A percentile compares a stretch with the other conserved stretches of the same genome.
phyloP scores from a whole-genome alignment of 257 asterid genomes.

The Penstemon eatonii region DNA sequence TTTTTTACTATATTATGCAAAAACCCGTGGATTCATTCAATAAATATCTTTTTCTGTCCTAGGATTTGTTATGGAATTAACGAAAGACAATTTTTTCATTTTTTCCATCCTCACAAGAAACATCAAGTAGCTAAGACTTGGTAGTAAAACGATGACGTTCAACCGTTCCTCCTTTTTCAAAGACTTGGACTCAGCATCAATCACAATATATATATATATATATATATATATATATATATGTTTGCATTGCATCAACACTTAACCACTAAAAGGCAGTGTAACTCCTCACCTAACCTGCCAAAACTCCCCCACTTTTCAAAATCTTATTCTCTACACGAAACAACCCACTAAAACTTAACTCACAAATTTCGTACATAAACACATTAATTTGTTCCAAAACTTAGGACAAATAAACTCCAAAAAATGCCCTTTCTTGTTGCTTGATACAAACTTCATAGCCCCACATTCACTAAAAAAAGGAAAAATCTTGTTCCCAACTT shows the following conservation, averaged over 20 bases:
- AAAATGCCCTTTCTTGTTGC: slow-evolving; percentile 20
- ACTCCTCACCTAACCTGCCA: slow-evolving; percentile 75
- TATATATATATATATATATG: neutral
- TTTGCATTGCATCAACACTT: slow-evolving; percentile 4
- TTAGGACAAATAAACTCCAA: neutral
- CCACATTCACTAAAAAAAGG: neutral
- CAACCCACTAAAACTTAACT: slow-evolving; percentile 20
- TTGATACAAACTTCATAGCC: neutral
- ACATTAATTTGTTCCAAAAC: neutral
- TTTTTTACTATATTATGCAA: too few relatives aligned
- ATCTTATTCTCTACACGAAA: slow-evolving; percentile 54
- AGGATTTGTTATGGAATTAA: slow-evolving; percentile 13
- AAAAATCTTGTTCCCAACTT: too few relatives aligned
- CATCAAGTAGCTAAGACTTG: slow-evolving; percentile 18
- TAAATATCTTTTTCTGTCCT: neutral
- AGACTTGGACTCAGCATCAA: neutral
- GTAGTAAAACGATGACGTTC: slow-evolving; percentile 28
- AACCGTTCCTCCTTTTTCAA: neutral
- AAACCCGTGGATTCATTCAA: neutral
- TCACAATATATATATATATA: slow-evolving; percentile 4
- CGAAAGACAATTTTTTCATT: neutral
- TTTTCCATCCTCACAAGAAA: slow-evolving; percentile 18
- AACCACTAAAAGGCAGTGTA: slow-evolving; percentile 51
- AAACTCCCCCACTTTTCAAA: slow-evolving; percentile 34
- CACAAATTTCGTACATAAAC: slow-evolving; percentile 9